These are phyloP conservation scores for Pestalotiopsis sp. DNA, from an alignment of 2,329 filamentous ascomycete species.

Conservation along the genomic window DNA sequence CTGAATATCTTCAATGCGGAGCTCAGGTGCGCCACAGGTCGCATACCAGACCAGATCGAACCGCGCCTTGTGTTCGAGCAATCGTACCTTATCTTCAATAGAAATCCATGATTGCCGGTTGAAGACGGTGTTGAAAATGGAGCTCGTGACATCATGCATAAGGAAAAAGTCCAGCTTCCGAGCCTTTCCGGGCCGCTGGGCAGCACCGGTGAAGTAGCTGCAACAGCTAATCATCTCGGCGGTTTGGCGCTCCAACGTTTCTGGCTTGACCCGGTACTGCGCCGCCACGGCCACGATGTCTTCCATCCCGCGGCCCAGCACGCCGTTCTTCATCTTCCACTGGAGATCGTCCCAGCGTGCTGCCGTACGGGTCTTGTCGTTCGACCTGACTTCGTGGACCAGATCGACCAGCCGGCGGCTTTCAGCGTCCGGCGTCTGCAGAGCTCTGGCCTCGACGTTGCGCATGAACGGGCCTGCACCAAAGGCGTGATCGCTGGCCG, in stretches of 20 bases:
- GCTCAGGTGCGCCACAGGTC: conserved; percentile 51
- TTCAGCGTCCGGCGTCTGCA: not conserved
- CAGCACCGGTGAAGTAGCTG: conserved; percentile 30
- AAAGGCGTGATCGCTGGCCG: conserved; percentile 54
- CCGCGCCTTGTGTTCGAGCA: conserved; percentile 70
- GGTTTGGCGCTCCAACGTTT: conserved; percentile 34
- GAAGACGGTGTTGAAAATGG: conserved; percentile 35
- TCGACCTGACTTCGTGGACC: conserved; percentile 29
- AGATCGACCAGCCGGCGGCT: conserved; percentile 16
- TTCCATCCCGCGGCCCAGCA: conserved; percentile 56
- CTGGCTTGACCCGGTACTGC: conserved; percentile 46
- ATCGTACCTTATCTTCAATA: conserved; percentile 49
- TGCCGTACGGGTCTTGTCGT: conserved; percentile 54
- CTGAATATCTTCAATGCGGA: conserved; percentile 22
- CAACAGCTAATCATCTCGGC: conserved; percentile 30
- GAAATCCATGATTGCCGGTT: conserved; percentile 33
- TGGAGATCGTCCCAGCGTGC: conserved; percentile 35
- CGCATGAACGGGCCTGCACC: conserved; percentile 52
- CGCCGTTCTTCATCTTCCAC: conserved; percentile 61
- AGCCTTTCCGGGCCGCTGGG: conserved; percentile 52
- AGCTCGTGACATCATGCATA: conserved; percentile 38
- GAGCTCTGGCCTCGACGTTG: conserved; percentile 15
- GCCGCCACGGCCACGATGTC: conserved; percentile 60
- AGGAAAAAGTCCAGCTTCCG: conserved; percentile 70
- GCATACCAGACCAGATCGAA: conserved; percentile 67